Evolutionary conservation across 2,329 filamentous ascomycete genomes (phyloP).

Genomic region (Phialemoniopsis sp.): DNA sequence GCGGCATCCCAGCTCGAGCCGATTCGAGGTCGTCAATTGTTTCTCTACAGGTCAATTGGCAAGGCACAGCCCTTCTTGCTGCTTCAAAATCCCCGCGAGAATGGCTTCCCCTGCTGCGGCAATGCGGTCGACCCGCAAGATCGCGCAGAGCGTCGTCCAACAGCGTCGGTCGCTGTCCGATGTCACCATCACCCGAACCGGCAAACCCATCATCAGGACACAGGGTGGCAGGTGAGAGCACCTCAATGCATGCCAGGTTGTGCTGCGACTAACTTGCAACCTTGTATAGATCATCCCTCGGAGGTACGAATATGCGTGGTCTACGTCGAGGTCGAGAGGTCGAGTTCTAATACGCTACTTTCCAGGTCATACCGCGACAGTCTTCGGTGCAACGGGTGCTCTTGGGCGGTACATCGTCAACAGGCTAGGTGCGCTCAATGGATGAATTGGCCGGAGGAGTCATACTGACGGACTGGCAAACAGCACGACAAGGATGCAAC

Average conservation of each 20-base stretch:
- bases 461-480: slow-evolving; percentile 19
- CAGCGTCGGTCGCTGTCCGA: slow-evolving; percentile 64
- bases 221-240: slow-evolving; percentile 79
- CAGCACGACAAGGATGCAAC: slow-evolving; percentile 89
- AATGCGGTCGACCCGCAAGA: slow-evolving; percentile 47
- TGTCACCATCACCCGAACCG: slow-evolving; percentile 89
- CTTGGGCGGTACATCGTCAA: slow-evolving; percentile 97
- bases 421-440: slow-evolving; percentile 60
- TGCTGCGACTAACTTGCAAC: slow-evolving; percentile 1
- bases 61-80: slow-evolving; percentile 14
- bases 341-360: slow-evolving; percentile 14
- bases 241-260: slow-evolving; percentile 12
- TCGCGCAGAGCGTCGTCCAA: slow-evolving; percentile 43
- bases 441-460: slow-evolving; percentile 2
- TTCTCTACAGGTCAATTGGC: slow-evolving; percentile 16
- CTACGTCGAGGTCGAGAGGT: slow-evolving; percentile 6
- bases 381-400: slow-evolving; percentile 96
- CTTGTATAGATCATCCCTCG: slow-evolving; percentile 67
- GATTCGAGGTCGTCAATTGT: slow-evolving; percentile 10
- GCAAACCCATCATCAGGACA: slow-evolving; percentile 87
- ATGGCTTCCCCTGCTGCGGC: slow-evolving; percentile 56
- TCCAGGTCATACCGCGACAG: slow-evolving; percentile 87
- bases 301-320: slow-evolving; percentile 55
- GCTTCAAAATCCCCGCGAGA: slow-evolving; percentile 24
- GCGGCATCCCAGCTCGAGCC: slow-evolving; percentile 10